Evolutionary conservation across 1,139 yeast species (phyloP).

Genomic region (Kluyveromyces marxianus): DNA sequence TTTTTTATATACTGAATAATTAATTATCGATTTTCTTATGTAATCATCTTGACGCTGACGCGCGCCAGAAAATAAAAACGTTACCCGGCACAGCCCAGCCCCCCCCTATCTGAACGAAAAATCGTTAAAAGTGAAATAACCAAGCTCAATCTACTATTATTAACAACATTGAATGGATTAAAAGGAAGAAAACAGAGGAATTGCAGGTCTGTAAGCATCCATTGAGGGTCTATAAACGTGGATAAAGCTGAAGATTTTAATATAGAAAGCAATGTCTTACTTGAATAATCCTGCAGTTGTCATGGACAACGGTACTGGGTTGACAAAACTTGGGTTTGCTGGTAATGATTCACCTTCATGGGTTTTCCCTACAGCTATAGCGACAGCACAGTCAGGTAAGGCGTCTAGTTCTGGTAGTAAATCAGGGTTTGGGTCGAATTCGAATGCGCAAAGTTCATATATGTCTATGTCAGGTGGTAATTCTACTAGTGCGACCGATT

Average conservation of each 20-base stretch:
- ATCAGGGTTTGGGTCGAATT: conserved; percentile 12
- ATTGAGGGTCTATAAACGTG: not conserved
- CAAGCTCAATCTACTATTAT: too few species aligned
- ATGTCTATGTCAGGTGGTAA: conserved; percentile 29
- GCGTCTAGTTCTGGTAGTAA: conserved; percentile 29
- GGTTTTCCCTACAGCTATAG: conserved; percentile 95
- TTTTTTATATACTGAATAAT: too few species aligned
- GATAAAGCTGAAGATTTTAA: not conserved
- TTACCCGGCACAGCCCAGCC: too few species aligned
- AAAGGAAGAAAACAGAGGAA: not conserved
- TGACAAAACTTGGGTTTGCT: conserved; percentile 95
- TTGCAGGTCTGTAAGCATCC: not conserved
- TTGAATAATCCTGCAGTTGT: conserved; percentile 86
- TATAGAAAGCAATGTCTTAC: conserved; percentile 29
- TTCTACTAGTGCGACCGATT: conserved; percentile 31
- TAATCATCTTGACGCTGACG: too few species aligned
- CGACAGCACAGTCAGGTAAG: conserved; percentile 43
- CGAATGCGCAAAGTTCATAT: conserved; percentile 22
- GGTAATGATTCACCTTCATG: conserved; percentile 98
- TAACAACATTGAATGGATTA: too few species aligned
- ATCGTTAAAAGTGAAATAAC: too few species aligned
- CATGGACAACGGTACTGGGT: conserved; percentile 92
- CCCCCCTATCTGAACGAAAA: too few species aligned
- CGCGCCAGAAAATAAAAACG: too few species aligned
- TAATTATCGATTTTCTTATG: too few species aligned